phyloP scores from a whole-genome alignment of 495 filamentous ascomycete genomes.

The Aspergillus coremiiformis region DNA sequence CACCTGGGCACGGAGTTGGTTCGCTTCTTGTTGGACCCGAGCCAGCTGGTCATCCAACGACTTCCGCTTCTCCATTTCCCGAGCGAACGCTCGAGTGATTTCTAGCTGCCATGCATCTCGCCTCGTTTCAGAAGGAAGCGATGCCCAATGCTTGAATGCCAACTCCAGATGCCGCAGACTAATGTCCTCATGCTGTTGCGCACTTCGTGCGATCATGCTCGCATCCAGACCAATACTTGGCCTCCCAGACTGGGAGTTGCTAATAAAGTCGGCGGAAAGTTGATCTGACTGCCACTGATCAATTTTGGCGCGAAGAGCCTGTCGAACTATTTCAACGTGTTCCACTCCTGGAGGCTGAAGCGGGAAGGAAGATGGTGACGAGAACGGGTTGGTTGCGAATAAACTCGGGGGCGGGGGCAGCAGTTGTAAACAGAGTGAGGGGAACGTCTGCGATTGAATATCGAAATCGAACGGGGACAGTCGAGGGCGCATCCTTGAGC shows the following conservation, averaged over 20 bases:
- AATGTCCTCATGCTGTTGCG: constrained; percentile 52
- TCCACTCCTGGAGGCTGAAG: constrained; percentile 59
- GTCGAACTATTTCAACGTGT: constrained; percentile 62
- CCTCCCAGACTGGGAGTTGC: constrained; percentile 19
- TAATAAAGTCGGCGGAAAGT: constrained; percentile 22
- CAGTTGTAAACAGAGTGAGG: constrained; percentile 70
- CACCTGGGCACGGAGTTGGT: constrained; percentile 61
- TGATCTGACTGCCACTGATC: constrained; percentile 50
- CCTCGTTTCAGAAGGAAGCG: constrained; percentile 46
- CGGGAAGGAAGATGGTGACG: constrained; percentile 66
- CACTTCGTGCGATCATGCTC: constrained; percentile 39
- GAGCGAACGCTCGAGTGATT: constrained; percentile 60
- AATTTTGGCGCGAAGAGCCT: constrained; percentile 58
- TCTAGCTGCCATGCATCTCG: constrained; percentile 72
- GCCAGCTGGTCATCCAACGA: constrained; percentile 55
- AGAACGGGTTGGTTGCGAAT: constrained; percentile 61
- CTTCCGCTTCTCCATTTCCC: constrained; percentile 59
- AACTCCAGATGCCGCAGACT: constrained; percentile 57
- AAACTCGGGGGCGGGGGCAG: constrained; percentile 72
- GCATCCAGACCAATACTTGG: constrained; percentile 24
- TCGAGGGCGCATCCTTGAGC: constrained; percentile 32
- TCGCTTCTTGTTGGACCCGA: constrained; percentile 59
- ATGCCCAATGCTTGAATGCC: constrained; percentile 64
- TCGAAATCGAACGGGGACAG: constrained; percentile 73
- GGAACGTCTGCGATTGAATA: constrained; percentile 70